Evolutionary conservation across 2,329 filamentous ascomycete genomes (phyloP).

Genomic region (Thyridium curvatum): DNA sequence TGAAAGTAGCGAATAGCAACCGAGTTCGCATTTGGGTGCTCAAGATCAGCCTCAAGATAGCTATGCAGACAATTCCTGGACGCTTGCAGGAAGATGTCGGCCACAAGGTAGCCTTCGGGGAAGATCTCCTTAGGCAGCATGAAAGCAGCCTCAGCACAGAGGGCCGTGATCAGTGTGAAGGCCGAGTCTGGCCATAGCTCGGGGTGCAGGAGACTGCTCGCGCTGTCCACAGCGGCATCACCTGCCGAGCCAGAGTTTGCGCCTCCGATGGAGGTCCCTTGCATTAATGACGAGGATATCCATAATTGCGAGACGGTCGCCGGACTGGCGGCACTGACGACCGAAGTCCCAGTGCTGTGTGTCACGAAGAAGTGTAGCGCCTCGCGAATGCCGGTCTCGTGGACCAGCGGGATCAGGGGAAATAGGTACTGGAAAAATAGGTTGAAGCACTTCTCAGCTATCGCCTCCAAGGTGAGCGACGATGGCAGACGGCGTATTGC

Average conservation of each 20-base stretch:
- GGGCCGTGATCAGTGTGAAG: constrained; percentile 35
- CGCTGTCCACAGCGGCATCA: neutral
- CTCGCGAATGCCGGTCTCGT: constrained; percentile 31
- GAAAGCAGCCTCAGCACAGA: constrained; percentile 34
- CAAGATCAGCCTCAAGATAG: constrained; percentile 33
- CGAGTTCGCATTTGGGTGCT: constrained; percentile 33
- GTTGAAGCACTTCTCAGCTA: constrained; percentile 20
- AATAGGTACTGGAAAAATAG: constrained; percentile 36
- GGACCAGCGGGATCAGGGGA: constrained; percentile 32
- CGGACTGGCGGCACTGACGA: no score
- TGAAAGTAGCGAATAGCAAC: constrained; percentile 37
- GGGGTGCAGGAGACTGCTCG: constrained; percentile 8
- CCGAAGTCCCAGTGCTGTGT: neutral
- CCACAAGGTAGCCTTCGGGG: constrained; percentile 27
- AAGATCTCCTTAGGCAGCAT: constrained; percentile 31
- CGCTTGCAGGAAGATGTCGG: constrained; percentile 29
- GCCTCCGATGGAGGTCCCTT: no score
- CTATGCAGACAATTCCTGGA: constrained; percentile 29
- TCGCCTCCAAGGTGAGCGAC: no score
- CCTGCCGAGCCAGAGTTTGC: neutral
- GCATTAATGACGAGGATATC: no score
- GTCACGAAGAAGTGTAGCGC: constrained; percentile 23
- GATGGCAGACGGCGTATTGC: no score
- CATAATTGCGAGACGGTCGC: no score
- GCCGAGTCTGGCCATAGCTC: constrained; percentile 27